These are phyloP conservation scores for Phytophthora vignae DNA, from an alignment of 352 stramenopile species.

Conservation along the genomic window DNA sequence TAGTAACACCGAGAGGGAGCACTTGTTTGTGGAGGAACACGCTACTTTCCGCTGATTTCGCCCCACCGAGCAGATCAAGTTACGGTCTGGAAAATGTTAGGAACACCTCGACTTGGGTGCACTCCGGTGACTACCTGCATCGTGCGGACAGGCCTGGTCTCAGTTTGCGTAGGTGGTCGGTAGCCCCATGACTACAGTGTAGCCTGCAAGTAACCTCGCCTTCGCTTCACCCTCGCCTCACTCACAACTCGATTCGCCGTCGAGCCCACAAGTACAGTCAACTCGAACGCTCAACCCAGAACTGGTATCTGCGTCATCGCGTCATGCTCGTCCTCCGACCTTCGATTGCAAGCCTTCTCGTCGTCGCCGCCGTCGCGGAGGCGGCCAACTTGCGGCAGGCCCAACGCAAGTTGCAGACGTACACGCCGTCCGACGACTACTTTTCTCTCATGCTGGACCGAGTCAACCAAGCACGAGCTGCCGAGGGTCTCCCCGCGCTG, in stretches of 20 bases:
- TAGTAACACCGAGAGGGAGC: slow-evolving; percentile 14
- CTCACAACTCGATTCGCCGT: slow-evolving; percentile 29
- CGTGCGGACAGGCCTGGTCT: not conserved
- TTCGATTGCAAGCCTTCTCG: slow-evolving; percentile 18
- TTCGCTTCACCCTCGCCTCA: not conserved
- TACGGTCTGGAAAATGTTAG: slow-evolving; percentile 15
- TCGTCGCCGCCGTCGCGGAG: slow-evolving; percentile 14
- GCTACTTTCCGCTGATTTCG: slow-evolving; percentile 26
- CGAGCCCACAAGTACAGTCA: slow-evolving; percentile 22
- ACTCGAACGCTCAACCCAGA: slow-evolving; percentile 12
- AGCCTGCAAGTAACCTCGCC: not conserved
- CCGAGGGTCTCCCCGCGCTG: slow-evolving; percentile 32
- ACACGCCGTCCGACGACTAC: slow-evolving; percentile 29
- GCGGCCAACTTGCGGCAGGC: slow-evolving; percentile 23
- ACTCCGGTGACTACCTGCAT: slow-evolving; percentile 1
- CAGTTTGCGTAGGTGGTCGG: slow-evolving; percentile 2
- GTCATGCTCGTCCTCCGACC: slow-evolving; percentile 22
- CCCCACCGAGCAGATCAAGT: slow-evolving; percentile 25
- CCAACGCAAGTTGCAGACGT: slow-evolving; percentile 33
- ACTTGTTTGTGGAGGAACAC: slow-evolving; percentile 17
- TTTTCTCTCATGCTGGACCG: slow-evolving; percentile 42
- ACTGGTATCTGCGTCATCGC: slow-evolving; percentile 11
- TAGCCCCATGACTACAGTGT: not conserved
- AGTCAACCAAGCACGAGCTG: slow-evolving; percentile 50
- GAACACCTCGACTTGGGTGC: slow-evolving; percentile 25